Evolutionary conservation across 2,329 filamentous ascomycete species (phyloP).

Genomic region (Claviceps capensis): DNA sequence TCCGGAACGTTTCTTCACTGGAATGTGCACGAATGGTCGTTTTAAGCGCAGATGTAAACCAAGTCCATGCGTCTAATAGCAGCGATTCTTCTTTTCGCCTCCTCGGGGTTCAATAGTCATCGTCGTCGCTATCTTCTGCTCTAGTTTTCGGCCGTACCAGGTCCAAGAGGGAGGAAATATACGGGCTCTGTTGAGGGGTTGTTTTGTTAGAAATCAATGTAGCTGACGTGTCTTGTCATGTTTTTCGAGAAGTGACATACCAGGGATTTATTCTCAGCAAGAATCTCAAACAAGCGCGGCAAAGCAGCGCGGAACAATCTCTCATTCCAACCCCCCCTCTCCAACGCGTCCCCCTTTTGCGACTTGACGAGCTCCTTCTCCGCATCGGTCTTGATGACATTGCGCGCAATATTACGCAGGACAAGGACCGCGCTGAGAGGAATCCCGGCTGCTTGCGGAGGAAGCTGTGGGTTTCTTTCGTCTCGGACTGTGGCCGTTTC

Average conservation of each 20-base stretch:
- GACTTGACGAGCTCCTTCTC: constrained; percentile 39
- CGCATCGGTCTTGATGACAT: constrained; percentile 46
- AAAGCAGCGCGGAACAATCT: constrained; percentile 52
- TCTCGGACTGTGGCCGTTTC: constrained; percentile 43
- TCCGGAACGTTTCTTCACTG: too few relatives aligned
- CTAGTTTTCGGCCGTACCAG: constrained; percentile 18
- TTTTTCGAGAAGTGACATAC: constrained; percentile 23
- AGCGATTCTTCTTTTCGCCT: not conserved
- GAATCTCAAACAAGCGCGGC: constrained; percentile 51
- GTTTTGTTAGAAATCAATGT: not conserved
- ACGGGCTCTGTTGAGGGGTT: constrained; percentile 20
- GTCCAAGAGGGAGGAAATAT: constrained; percentile 27
- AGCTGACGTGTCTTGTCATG: not conserved
- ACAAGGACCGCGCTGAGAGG: constrained; percentile 68
- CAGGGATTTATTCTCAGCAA: constrained; percentile 53
- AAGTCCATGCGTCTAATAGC: not conserved
- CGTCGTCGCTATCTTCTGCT: constrained; percentile 13
- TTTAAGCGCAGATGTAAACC: not conserved
- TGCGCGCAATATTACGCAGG: constrained; percentile 63
- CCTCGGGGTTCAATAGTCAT: constrained; percentile 1
- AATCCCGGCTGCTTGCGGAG: constrained; percentile 57
- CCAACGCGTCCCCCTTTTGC: constrained; percentile 28
- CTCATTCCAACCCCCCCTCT: constrained; percentile 50
- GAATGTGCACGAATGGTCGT: not conserved
- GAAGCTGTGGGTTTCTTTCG: constrained; percentile 42